These are phyloP conservation scores for Arthrobotrys musiformis DNA, from an alignment of 2,329 filamentous ascomycete genomes.

Conservation along the genomic window DNA sequence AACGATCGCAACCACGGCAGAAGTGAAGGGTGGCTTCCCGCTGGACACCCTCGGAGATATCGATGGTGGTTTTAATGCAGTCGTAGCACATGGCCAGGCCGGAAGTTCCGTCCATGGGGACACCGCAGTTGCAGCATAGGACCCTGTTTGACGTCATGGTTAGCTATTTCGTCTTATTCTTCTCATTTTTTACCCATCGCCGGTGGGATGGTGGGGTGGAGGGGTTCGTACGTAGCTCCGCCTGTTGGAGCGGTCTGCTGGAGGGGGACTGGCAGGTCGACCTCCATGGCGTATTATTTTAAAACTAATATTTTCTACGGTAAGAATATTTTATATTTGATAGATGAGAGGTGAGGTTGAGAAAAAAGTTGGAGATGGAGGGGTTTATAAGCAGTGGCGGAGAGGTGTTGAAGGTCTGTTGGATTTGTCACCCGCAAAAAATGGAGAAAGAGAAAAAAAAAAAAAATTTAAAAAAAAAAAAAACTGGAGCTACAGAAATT, in stretches of 20 bases:
- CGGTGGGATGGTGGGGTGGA: constrained; percentile 3
- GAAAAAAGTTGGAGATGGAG: constrained; percentile 22
- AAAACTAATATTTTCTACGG: neutral
- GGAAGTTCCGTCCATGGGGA: constrained; percentile 90
- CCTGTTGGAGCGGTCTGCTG: constrained; percentile 60
- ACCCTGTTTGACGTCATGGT: constrained; percentile 70
- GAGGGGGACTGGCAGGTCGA: constrained; percentile 63
- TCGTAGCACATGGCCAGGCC: constrained; percentile 89
- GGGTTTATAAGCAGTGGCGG: constrained; percentile 43
- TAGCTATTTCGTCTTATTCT: constrained; percentile 48
- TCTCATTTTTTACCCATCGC: neutral
- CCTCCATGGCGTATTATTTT: constrained; percentile 61
- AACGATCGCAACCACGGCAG: constrained; percentile 94
- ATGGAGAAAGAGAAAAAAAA: constrained; percentile 18
- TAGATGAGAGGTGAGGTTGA: neutral
- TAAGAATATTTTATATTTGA: neutral
- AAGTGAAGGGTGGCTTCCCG: constrained; percentile 89
- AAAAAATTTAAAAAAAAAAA: neutral
- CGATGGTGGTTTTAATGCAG: constrained; percentile 92
- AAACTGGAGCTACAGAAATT: constrained; percentile 28
- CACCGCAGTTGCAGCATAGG: constrained; percentile 97
- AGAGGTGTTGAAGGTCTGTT: constrained; percentile 50
- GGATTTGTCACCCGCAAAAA: constrained; percentile 52
- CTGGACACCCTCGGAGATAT: constrained; percentile 91
- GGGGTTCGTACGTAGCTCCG: constrained; percentile 68